phyloP scores from a whole-genome alignment of 2,329 filamentous ascomycete species.

The Lecanosticta acicola region DNA sequence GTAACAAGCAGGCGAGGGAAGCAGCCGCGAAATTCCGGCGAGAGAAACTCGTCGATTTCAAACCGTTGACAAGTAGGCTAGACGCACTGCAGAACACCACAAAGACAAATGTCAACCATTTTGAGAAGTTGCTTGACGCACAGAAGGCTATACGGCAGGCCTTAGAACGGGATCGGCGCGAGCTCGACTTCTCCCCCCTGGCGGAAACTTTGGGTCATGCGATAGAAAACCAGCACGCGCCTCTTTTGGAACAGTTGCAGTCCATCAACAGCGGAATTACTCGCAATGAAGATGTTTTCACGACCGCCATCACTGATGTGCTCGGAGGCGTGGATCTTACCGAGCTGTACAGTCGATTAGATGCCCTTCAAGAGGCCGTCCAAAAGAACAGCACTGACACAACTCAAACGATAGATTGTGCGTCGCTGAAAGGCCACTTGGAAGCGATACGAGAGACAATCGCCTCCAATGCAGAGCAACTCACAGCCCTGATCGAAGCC shows the following conservation, averaged over 20 bases:
- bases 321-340: constrained; percentile 1
- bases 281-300: constrained; percentile 14
- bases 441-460: too few relatives aligned
- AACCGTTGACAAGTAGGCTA: too few relatives aligned
- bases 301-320: background rate
- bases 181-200: constrained; percentile 20
- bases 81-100: too few relatives aligned
- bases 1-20: too few relatives aligned
- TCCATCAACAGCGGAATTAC: constrained; percentile 19
- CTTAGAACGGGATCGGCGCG: constrained; percentile 9
- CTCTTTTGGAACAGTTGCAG: constrained; percentile 8
- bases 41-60: too few relatives aligned
- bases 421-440: too few relatives aligned
- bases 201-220: constrained; percentile 10
- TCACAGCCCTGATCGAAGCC: too few relatives aligned
- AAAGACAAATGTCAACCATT: too few relatives aligned
- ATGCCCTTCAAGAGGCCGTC: background rate
- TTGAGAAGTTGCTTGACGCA: too few relatives aligned
- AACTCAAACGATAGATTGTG: background rate
- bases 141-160: constrained; percentile 18
- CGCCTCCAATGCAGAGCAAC: too few relatives aligned
- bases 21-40: too few relatives aligned
- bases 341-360: background rate
- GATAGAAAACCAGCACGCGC: constrained; percentile 3
- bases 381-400: background rate